These are phyloP conservation scores for Pleoardoris graminearum DNA, from an alignment of 2,329 filamentous ascomycete genomes.

Conservation along the genomic window DNA sequence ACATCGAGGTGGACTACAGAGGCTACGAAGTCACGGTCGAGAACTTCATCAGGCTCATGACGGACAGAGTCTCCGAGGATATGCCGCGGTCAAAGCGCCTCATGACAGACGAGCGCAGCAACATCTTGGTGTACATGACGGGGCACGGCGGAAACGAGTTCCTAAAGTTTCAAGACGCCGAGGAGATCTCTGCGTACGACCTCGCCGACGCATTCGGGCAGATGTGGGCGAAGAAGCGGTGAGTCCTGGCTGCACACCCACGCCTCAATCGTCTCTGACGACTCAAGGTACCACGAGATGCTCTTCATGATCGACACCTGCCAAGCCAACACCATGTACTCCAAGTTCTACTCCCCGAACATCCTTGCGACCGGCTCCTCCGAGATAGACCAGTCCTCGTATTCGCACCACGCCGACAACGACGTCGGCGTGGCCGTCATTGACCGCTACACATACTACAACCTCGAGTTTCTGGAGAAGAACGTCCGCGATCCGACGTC, in stretches of 20 bases:
- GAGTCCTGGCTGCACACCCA: no score
- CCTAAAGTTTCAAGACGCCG: slow-evolving; percentile 95
- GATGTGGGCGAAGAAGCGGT: slow-evolving; percentile 99
- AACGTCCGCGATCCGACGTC: slow-evolving; percentile 83
- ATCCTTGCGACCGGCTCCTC: slow-evolving; percentile 98
- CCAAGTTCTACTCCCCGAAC: slow-evolving; percentile 95
- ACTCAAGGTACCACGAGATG: slow-evolving; percentile 86
- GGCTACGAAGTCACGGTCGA: slow-evolving; percentile 99
- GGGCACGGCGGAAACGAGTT: slow-evolving; percentile 98
- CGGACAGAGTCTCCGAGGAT: slow-evolving; percentile 90
- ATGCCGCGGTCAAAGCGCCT: slow-evolving; percentile 93
- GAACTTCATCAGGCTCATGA: slow-evolving; percentile 95
- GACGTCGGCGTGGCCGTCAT: slow-evolving; percentile 98
- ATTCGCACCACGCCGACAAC: slow-evolving; percentile 96
- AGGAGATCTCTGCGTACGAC: slow-evolving; percentile 96
- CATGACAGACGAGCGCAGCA: slow-evolving; percentile 91
- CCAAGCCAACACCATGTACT: slow-evolving; percentile 99
- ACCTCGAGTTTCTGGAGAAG: slow-evolving; percentile 92
- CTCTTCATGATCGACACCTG: slow-evolving; percentile 99
- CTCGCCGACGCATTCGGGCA: slow-evolving; percentile 96
- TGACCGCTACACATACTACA: slow-evolving; percentile 98
- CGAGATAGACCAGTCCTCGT: slow-evolving; percentile 92
- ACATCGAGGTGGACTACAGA: slow-evolving; percentile 97
- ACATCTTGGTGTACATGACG: slow-evolving; percentile 99
- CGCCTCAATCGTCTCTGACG: no score